Base-by-base conservation (phyloP, 1,139 yeast genomes). In the Yamadazyma atmosphaerica region DNA sequence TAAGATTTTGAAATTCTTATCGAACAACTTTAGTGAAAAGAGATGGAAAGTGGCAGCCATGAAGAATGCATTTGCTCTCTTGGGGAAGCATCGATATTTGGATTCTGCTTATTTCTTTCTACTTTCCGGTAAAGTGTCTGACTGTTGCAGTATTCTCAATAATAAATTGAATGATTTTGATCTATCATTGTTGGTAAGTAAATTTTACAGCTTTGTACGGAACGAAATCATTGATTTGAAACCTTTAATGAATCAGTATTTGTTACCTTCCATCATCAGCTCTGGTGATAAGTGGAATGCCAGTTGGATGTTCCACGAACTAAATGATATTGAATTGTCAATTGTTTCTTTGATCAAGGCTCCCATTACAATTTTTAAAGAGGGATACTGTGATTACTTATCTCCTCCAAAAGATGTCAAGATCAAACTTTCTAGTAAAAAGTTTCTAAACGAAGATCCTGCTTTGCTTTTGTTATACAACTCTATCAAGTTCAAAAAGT, bases 61-160 rank as follows among this genome's bases (percentile, higher is more conserved):
- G 53, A 92, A 92, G 54, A 92, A 92, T 62, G 98, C 98, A 0
- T 92, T 79, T 67, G 98, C 89, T 0, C 65, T 92, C 32, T 61
- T 92, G 45, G 89, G 98, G 40, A 87, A 88, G 54, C 98, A 89
- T 57, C 68, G 98, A 32, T 87, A 76, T 54, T 63, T 77, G 54
- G 95, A 90, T 60, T 95, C 98, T 0, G 97, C 98, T 0, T 82
- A 85, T 24, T 90, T 92, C 57, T 92, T 92, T 60, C 62, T 92
- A 27, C 68, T 92, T n/a, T 96, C 86, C 0, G 92, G 75, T 39
- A 70, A 88, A 1, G 63, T 87, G 14, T 76, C 75, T 39, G 98
- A 92, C 59, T 82, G 90, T 40, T 84, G 86, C 31, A 80, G 75
- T 54, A 90, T 88, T 0, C 55, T 92, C 28, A 74, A 85, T 17